Percentiles rank a stretch among this genome's conserved stretches.
phyloP scores from a whole-genome alignment of 345 rosid species.

The Mallotus nudiflorus region DNA sequence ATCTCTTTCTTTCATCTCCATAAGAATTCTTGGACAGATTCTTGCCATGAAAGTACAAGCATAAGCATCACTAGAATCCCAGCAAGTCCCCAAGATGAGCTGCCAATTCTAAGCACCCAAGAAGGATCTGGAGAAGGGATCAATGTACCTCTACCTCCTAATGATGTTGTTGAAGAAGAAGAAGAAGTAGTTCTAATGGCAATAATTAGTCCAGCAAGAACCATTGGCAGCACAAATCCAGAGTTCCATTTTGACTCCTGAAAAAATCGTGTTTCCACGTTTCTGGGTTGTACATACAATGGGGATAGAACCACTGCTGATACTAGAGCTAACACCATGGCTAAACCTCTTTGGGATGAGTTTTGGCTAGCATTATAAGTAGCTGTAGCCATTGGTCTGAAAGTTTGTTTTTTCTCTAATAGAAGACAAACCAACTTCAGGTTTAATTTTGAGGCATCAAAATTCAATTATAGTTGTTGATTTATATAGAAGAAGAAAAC shows the following conservation, averaged over 20 bases:
- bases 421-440: not conserved
- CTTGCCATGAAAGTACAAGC: slow-evolving; percentile 63
- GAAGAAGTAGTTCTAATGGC: slow-evolving; percentile 50
- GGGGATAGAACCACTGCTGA: slow-evolving; percentile 55
- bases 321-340: slow-evolving; percentile 58
- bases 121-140: slow-evolving; percentile 49
- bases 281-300: slow-evolving; percentile 31
- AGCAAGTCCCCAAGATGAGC: slow-evolving; percentile 62
- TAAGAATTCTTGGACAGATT: slow-evolving; percentile 49
- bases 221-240: slow-evolving; percentile 54
- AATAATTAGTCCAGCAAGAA: slow-evolving; percentile 54
- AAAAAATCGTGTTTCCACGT: slow-evolving; percentile 17
- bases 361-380: slow-evolving; percentile 5
- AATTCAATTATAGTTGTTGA: not conserved
- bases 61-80: slow-evolving; percentile 53
- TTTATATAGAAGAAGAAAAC: slow-evolving; percentile 28
- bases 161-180: slow-evolving; percentile 12
- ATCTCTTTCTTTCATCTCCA: slow-evolving; percentile 35
- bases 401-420: not conserved
- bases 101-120: slow-evolving; percentile 55
- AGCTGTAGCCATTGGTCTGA: slow-evolving; percentile 32
- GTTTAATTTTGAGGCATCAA: too few relatives aligned
- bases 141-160: slow-evolving; percentile 12
- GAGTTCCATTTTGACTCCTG: slow-evolving; percentile 44
- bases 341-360: slow-evolving; percentile 52